Conservation (phyloP, 371 early-diverging fungal species). For the Dinochytrium kinnereticum region DNA sequence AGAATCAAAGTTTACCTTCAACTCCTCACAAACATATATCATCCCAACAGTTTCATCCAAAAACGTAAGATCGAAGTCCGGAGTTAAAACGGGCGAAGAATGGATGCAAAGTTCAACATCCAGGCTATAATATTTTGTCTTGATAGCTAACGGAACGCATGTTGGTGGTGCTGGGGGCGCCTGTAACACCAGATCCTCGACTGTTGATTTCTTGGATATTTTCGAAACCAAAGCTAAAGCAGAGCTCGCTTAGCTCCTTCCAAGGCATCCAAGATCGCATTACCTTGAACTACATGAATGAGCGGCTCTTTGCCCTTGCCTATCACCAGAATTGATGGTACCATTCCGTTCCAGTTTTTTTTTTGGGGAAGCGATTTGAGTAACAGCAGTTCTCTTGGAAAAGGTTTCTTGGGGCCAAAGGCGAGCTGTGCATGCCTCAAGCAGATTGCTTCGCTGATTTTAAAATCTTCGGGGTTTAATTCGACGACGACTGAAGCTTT, state of each 20-base stretch:
- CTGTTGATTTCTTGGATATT: neutral
- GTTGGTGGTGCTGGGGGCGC: neutral
- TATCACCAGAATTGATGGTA: conserved; percentile 5
- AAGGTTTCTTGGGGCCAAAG: neutral
- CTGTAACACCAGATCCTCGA: conserved; percentile 12
- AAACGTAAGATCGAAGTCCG: neutral
- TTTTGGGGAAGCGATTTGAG: neutral
- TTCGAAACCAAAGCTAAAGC: neutral
- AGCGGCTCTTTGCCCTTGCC: neutral
- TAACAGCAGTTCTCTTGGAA: no score
- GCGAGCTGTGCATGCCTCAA: neutral
- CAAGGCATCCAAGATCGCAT: neutral
- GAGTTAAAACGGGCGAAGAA: neutral
- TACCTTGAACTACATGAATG: conserved; percentile 13
- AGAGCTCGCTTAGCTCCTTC: neutral
- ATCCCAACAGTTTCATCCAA: conserved; percentile 8
- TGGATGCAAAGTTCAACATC: neutral
- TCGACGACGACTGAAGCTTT: conserved; percentile 15
- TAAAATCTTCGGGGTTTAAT: neutral
- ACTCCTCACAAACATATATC: conserved; percentile 4
- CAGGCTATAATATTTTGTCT: neutral
- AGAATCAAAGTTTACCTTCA: neutral
- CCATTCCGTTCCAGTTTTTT: neutral
- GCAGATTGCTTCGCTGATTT: neutral
- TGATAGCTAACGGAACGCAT: neutral